Base-by-base conservation (phyloP, 2,329 filamentous ascomycete genomes). In the Ascochyta lentis region DNA sequence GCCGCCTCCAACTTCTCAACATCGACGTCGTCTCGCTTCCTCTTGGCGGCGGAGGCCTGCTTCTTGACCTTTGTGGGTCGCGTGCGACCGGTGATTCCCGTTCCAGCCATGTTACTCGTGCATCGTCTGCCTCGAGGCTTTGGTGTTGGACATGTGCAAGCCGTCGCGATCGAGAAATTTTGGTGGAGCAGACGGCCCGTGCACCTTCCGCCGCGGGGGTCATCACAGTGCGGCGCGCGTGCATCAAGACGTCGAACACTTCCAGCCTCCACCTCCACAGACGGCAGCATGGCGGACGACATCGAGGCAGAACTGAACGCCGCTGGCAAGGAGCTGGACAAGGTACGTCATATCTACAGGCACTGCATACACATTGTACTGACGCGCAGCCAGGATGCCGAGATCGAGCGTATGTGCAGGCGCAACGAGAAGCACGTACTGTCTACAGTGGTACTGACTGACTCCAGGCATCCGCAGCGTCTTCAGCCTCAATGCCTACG, bases 291-390 rank as follows among this genome's bases (percentile, higher is more conserved):
- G 81, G 78, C 78, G 61, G 84, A 88, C 51, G 71, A 75, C 40
- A 61, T 71, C 16, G 84, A 96, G 60, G 89, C 92, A 71, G 86
- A 87, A 58, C 87, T 97, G 38, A 91, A 94, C 70, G 84, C 86
- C 31, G 92, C 96, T 73, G 88, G 89, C 50, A 96, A 94, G 69
- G 94, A 96, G 74, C 96, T 94, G 71, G 89, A 90, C 72, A 98
- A 97, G 84, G 92, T 88, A 66, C 48, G 38, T 43, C 9, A 31
- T 29, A 2, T 34, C 10, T 16, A 9, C 19, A 22, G 16, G 16
- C n/a, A 12, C n/a, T 42, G 5, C 35, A 12, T 51, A 40, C 48
- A 23, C 19, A 19, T 19, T 19, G 35, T 49, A 43, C 62, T 66
- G 51, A 69, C 60, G 50, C 15, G 15, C 38, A 29, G 22, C 4